A percentile compares a stretch with the other conserved stretches of the same genome.
Conservation (phyloP, 768 basidiomycete species). For the Lactarius indigo region DNA sequence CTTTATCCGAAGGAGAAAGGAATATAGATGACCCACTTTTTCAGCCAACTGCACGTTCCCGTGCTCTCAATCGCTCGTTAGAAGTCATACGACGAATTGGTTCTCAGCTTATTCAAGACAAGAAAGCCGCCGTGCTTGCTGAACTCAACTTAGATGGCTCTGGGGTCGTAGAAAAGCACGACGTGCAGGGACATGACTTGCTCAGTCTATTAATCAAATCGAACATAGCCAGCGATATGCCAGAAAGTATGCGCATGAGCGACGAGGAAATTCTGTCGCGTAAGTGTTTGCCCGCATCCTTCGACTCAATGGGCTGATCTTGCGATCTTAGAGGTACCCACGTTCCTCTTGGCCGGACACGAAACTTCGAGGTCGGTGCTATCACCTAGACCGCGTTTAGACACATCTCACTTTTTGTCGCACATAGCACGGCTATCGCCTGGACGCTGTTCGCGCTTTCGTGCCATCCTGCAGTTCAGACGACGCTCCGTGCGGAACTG, state of each 20-base stretch:
- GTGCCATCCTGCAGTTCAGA: conserved; percentile 33
- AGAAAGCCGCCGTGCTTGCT: conserved; percentile 39
- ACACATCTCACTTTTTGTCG: background rate
- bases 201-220: conserved; percentile 32
- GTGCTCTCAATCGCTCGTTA: conserved; percentile 32
- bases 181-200: conserved; percentile 29
- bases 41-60: conserved; percentile 28
- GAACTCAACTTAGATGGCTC: background rate
- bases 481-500: conserved; percentile 35
- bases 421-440: conserved; percentile 31
- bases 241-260: conserved; percentile 28
- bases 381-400: background rate
- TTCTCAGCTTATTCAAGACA: conserved; percentile 44
- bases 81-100: conserved; percentile 50
- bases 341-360: conserved; percentile 22
- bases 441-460: conserved; percentile 37
- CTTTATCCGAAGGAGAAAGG: background rate
- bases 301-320: too few relatives aligned
- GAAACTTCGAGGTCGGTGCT: conserved; percentile 27
- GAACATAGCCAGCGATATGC: conserved; percentile 33
- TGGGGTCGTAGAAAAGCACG: conserved; percentile 15
- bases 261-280: too few relatives aligned
- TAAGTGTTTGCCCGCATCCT: too few relatives aligned
- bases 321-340: too few relatives aligned
- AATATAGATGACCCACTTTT: background rate